Evolutionary conservation across 208 protist genomes (phyloP).

Genomic region (Jaenimonas drosophilae): DNA sequence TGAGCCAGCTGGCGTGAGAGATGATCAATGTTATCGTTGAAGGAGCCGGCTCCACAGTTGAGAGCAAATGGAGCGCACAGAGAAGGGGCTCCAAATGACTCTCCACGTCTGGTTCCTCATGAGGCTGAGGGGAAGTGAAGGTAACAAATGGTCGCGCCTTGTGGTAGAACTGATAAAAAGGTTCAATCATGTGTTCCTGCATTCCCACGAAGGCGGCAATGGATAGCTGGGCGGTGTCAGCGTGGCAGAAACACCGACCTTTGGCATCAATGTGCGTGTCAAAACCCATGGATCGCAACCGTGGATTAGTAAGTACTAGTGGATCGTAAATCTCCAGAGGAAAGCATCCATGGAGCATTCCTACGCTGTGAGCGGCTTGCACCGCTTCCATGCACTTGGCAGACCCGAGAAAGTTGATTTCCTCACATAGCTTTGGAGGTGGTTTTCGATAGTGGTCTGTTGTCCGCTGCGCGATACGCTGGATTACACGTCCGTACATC

Average conservation of each 20-base stretch:
- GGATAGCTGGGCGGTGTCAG: constrained; percentile 35
- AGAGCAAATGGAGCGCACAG: constrained; percentile 46
- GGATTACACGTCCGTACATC: constrained; percentile 47
- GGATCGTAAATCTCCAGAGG: constrained; percentile 22
- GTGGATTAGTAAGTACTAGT: constrained; percentile 39
- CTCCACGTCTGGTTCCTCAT: constrained; percentile 26
- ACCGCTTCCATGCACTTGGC: constrained; percentile 23
- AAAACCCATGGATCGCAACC: constrained; percentile 28
- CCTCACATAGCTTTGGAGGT: constrained; percentile 3
- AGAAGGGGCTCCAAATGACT: constrained; percentile 48
- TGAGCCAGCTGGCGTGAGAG: constrained; percentile 68
- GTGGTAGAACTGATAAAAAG: constrained; percentile 66
- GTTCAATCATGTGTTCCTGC: constrained; percentile 30
- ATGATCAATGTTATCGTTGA: constrained; percentile 47
- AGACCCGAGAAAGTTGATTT: constrained; percentile 12
- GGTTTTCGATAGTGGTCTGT: constrained; percentile 37
- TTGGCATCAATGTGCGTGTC: constrained; percentile 30
- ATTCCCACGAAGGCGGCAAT: constrained; percentile 41
- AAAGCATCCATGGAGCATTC: constrained; percentile 43
- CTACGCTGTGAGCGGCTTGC: constrained; percentile 39
- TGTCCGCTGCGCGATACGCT: constrained; percentile 28
- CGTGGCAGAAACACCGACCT: constrained; percentile 29
- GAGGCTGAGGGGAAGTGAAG: constrained; percentile 33
- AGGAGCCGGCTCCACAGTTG: constrained; percentile 25
- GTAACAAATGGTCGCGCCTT: constrained; percentile 42